Evolutionary conservation across 1,139 yeast genomes (phyloP).

Genomic region (Taiozyma sp.): DNA sequence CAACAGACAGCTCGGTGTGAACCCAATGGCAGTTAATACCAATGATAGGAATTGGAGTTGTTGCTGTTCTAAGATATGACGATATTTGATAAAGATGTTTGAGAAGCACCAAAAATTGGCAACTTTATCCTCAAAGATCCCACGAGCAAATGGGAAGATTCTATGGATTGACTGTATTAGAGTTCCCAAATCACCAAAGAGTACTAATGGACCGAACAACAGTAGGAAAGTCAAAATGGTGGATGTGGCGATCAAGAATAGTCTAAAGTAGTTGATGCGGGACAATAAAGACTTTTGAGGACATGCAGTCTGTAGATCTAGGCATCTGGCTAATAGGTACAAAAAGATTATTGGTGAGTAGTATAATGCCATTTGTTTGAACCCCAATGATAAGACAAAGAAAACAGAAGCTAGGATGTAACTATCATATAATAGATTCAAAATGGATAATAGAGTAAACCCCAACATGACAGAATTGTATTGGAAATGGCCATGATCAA

Average conservation of each 20-base stretch:
- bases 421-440: constrained; percentile 60
- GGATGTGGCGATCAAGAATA: constrained; percentile 57
- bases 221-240: constrained; percentile 52
- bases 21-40: constrained; percentile 56
- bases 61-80: constrained; percentile 44
- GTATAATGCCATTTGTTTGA: constrained; percentile 95
- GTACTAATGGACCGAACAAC: constrained; percentile 59
- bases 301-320: constrained; percentile 19
- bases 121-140: constrained; percentile 96
- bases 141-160: constrained; percentile 89
- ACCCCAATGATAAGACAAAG: constrained; percentile 73
- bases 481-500: constrained; percentile 98
- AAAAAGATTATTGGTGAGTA: constrained; percentile 88
- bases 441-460: constrained; percentile 61
- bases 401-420: constrained; percentile 69
- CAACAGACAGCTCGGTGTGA: constrained; percentile 59
- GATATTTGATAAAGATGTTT: constrained; percentile 72
- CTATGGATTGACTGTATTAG: constrained; percentile 46
- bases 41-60: constrained; percentile 65
- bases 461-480: constrained; percentile 95
- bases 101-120: constrained; percentile 97
- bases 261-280: constrained; percentile 40
- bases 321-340: constrained; percentile 38
- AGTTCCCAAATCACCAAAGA: constrained; percentile 38
- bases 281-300: constrained; percentile 16